These are phyloP conservation scores for Exophiala spinifera DNA, from an alignment of 2,329 filamentous ascomycete species.

Conservation along the genomic window DNA sequence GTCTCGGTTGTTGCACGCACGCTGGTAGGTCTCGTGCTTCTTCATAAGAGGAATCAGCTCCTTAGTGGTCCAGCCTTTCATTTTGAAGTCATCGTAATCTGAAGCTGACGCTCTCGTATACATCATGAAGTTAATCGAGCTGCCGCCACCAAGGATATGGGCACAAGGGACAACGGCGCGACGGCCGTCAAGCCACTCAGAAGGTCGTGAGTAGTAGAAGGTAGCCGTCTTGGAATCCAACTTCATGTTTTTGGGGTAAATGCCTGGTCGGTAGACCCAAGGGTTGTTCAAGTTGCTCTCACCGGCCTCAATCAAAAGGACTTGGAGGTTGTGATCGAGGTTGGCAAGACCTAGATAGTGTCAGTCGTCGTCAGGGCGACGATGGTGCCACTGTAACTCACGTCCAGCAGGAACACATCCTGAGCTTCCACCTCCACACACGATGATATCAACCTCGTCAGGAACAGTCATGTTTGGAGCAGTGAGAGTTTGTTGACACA, in stretches of 20 bases:
- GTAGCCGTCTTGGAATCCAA: constrained; percentile 73
- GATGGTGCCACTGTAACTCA: constrained; percentile 15
- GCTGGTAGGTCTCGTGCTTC: constrained; percentile 77
- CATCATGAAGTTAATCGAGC: constrained; percentile 75
- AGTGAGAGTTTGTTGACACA: neutral
- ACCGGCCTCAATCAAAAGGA: constrained; percentile 68
- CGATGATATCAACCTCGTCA: constrained; percentile 78
- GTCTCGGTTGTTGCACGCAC: constrained; percentile 58
- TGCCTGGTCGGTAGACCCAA: constrained; percentile 70
- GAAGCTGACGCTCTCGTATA: constrained; percentile 13
- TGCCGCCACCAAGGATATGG: constrained; percentile 68
- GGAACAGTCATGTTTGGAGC: constrained; percentile 57
- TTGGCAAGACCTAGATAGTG: constrained; percentile 56
- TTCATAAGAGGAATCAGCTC: constrained; percentile 73
- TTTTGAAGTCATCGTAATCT: constrained; percentile 70
- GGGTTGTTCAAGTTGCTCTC: constrained; percentile 75
- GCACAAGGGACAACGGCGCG: constrained; percentile 72
- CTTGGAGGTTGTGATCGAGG: constrained; percentile 68
- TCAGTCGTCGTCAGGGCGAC: constrained; percentile 48
- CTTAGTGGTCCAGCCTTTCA: constrained; percentile 74
- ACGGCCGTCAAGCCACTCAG: constrained; percentile 67
- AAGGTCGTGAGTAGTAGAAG: constrained; percentile 75
- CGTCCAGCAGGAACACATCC: constrained; percentile 42
- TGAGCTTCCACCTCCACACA: constrained; percentile 69
- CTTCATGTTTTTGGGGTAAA: constrained; percentile 77